Evolutionary conservation across 1,139 yeast genomes (phyloP).

Genomic region (Pichia sp.): DNA sequence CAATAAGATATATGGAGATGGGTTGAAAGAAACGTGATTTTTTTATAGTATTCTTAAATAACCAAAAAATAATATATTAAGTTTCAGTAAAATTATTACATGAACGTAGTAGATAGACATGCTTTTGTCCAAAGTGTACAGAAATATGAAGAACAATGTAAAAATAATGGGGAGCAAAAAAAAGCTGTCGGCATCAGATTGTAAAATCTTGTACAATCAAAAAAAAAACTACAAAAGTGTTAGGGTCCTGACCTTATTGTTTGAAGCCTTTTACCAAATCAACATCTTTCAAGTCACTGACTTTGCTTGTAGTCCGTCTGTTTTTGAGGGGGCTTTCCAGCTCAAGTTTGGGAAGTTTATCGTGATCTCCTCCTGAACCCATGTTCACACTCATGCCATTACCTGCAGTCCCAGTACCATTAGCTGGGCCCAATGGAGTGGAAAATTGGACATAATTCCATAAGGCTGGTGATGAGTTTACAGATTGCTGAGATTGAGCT

Average conservation of each 20-base stretch:
- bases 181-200: not conserved
- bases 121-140: not conserved
- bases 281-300: constrained; percentile 43
- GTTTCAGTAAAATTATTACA: too few relatives aligned
- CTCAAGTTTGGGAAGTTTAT: constrained; percentile 21
- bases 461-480: constrained; percentile 61
- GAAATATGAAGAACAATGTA: constrained; percentile 1
- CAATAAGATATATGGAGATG: not conserved
- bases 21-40: not conserved
- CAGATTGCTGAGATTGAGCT: constrained; percentile 38
- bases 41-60: not conserved
- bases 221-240: not conserved
- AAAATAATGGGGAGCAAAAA: not conserved
- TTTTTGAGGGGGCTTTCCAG: constrained; percentile 30
- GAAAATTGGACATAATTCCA: constrained; percentile 79
- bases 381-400: constrained; percentile 7
- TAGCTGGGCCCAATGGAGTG: constrained; percentile 42
- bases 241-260: constrained; percentile 19
- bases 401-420: constrained; percentile 2
- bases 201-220: not conserved
- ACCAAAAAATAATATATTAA: too few relatives aligned
- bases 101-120: not conserved
- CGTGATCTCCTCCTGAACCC: constrained; percentile 4
- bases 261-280: constrained; percentile 42
- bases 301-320: constrained; percentile 21